Evolutionary conservation across 805 yeast genomes (phyloP), one percentile per base, ranked within the genome.

Genomic region (Starmerella floris): DNA sequence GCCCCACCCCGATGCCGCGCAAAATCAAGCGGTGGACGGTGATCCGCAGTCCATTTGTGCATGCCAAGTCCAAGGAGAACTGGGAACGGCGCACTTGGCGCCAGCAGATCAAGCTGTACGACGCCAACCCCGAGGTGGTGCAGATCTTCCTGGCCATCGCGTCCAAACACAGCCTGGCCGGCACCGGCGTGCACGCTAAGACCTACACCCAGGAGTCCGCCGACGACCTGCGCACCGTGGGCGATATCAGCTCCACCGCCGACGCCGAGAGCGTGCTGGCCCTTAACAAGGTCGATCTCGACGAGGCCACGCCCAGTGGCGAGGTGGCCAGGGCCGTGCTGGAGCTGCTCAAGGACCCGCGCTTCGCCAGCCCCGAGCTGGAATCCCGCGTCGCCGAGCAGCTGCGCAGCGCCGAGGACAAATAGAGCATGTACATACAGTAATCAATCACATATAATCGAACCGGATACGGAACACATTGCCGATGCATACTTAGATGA

Each of bases 61-160:
- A 83, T 57, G 94, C 96, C 40, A 87, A 85, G 61, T 72, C 91
- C 9, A 91, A 91, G 65, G 94, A 88, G 66, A 91, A 88, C 68
- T 91, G 82, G 64, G 82, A 83, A 66, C 77, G 97, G 66, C 70
- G 74, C 38, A 91, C 97, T 1, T 82, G 75, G 60, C 76, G 79
- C 54, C 74, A 94, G 49, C 60, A 73, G 46, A 67, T 91, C 51
- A 71, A 69, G 51, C 81, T 84, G 23, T 85, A 74, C 70, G 97
- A 91, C 61, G 74, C 95, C 16, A 77, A 81, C 45, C 79, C 87
- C 1, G 94, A 83, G 56, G 79, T 81, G 4, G 66, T 91, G 34
- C 94, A 91, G 60, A 63, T 82, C 40, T 77, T 85, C 76, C 67
- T 88, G 43, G 74, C 91, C 23, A 79, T 79, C 51, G 66, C 88